Evolutionary conservation across 192 early-diverging fungal genomes (phyloP), one percentile per base, ranked within the genome.

Genomic region (Umbelopsis sp.): DNA sequence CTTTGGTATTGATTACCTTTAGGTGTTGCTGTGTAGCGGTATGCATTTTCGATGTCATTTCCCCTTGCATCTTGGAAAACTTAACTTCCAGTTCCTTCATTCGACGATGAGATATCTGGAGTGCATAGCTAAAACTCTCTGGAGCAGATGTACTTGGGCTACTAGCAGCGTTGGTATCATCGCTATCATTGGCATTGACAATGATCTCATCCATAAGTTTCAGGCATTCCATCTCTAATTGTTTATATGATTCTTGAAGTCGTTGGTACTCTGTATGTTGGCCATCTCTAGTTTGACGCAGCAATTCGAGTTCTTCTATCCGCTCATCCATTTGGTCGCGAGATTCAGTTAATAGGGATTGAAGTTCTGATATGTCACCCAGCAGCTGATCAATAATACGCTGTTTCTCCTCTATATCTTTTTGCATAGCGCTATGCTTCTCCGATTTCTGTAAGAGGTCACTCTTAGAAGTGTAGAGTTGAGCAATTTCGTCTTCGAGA

Each of bases 121-220:
- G 31, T 7, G 56, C 56, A 62, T n/a, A 62, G 11, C 56, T 62
- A 8, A 32, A 32, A 31, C 12, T 62, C 3, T 20, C 17, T 11
- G 29, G 31, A 14, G 26, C 11, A 7, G 16, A 4, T 17, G n/a
- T 21, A 16, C 20, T 16, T 41, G 38, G 38, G 12, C 29, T 36
- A 8, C 20, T 20, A 14, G 54, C 31, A 1, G 11, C 31, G 29
- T 29, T 59, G 24, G 11, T 20, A 32, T 32, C 56, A 14, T 62
- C 29, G 7, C n/a, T n/a, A n/a, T n/a, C n/a, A n/a, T 34, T 32
- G 26, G 56, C 7, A 34, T 62, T 20, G 16, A 20, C 31, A 32
- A 62, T 29, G 17, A 62, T 29, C 14, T 62, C 56, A 17, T 62
- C 56, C 56, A 62, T 62, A 0, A 62, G 56, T 14, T 62, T 62